Evolutionary conservation across 2,329 filamentous ascomycete genomes (phyloP).

Genomic region (Tolypocladium ophioglossoides): DNA sequence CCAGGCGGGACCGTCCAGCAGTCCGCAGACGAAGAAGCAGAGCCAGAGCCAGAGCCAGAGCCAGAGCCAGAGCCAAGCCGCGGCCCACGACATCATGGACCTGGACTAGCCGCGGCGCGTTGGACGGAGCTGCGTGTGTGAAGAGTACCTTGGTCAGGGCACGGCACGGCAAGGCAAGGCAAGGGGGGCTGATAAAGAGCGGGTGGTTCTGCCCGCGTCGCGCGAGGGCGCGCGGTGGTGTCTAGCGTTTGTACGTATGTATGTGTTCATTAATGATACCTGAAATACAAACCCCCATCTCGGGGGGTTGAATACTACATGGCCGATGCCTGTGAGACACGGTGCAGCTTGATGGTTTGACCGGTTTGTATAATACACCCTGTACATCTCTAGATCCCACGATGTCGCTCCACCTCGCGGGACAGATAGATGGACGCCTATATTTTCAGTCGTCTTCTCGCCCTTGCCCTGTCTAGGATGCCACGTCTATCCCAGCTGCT

Average conservation of each 20-base stretch:
- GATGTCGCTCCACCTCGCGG: not conserved
- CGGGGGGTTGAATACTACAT: not conserved
- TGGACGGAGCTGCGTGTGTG: not conserved
- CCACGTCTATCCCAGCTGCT: not conserved
- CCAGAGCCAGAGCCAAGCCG: not conserved
- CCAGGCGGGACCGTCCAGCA: not conserved
- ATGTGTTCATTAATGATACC: constrained; percentile 17
- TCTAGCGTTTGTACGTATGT: not conserved
- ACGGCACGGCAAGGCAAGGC: not conserved
- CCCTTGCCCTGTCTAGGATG: not conserved
- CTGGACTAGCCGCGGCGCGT: constrained; percentile 3
- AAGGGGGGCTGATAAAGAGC: not conserved
- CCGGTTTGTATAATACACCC: not conserved
- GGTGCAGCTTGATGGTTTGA: not conserved
- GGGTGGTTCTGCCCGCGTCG: not conserved
- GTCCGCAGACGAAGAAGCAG: not conserved
- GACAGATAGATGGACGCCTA: not conserved
- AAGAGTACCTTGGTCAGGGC: not conserved
- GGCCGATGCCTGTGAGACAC: not conserved
- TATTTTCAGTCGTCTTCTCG: too few relatives aligned
- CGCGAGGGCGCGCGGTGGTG: not conserved
- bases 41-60: too few relatives aligned
- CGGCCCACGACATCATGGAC: constrained; percentile 4
- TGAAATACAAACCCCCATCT: constrained; percentile 7
- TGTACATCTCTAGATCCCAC: not conserved